Evolutionary conservation across 1,284 basidiomycete genomes (phyloP).

Genomic region (Malassezia cuniculi): DNA sequence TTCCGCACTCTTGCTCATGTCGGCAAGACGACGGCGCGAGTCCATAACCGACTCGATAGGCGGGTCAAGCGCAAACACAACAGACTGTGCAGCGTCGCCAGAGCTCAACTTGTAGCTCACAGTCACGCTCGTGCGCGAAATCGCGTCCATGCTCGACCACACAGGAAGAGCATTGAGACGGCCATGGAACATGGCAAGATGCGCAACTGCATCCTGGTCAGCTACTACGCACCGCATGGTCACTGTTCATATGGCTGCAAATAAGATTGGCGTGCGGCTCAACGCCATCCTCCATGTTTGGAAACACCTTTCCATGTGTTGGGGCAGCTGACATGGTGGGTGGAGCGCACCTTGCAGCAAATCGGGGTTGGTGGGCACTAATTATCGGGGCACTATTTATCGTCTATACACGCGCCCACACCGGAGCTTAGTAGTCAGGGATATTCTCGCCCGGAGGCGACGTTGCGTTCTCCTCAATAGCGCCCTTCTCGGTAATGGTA

Average conservation of each 20-base stretch:
- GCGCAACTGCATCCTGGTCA: constrained; percentile 5
- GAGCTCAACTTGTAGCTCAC: too few relatives aligned
- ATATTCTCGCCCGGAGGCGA: constrained; percentile 33
- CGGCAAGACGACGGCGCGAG: constrained; percentile 6
- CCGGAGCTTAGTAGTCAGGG: too few relatives aligned
- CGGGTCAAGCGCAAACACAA: constrained; percentile 9
- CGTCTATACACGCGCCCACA: too few relatives aligned
- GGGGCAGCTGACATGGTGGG: too few relatives aligned
- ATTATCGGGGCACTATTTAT: too few relatives aligned
- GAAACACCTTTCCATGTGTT: too few relatives aligned
- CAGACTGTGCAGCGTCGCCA: too few relatives aligned
- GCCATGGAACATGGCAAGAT: constrained; percentile 8
- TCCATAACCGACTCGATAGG: constrained; percentile 4
- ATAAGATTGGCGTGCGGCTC: too few relatives aligned
- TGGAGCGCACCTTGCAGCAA: too few relatives aligned
- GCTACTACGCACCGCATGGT: constrained; percentile 3
- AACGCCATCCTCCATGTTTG: too few relatives aligned
- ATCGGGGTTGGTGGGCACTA: too few relatives aligned
- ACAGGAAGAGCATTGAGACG: constrained; percentile 1
- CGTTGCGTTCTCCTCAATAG: constrained; percentile 29
- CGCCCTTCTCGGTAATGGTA: constrained; percentile 35
- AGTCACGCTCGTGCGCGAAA: not conserved
- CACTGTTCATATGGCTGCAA: constrained; percentile 12
- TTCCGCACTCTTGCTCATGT: constrained; percentile 4
- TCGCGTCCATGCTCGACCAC: constrained; percentile 6